phyloP scores from a whole-genome alignment of 2,329 filamentous ascomycete genomes.

The Clarireedia paspali region DNA sequence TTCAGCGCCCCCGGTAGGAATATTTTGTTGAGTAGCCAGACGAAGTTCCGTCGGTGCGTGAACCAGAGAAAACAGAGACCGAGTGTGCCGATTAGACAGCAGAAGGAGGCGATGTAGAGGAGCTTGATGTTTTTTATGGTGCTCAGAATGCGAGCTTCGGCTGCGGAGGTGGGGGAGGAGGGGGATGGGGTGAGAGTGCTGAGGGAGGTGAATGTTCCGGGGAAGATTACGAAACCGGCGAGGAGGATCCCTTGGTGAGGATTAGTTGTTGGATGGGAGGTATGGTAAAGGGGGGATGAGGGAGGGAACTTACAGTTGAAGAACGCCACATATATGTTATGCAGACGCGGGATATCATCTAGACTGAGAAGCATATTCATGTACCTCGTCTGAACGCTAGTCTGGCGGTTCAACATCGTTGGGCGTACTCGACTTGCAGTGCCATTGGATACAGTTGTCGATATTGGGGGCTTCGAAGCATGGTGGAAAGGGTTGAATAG shows the following conservation, averaged over 20 bases:
- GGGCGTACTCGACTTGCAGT: not conserved
- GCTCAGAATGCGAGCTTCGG: slow-evolving; percentile 12
- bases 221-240: slow-evolving; percentile 27
- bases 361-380: slow-evolving; percentile 25
- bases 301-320: slow-evolving; percentile 18
- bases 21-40: slow-evolving; percentile 25
- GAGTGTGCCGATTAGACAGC: slow-evolving; percentile 17
- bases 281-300: not conserved
- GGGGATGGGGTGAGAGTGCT: not conserved
- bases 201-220: slow-evolving; percentile 24
- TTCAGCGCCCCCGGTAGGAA: slow-evolving; percentile 26
- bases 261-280: not conserved
- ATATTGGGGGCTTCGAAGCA: not conserved
- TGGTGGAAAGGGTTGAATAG: not conserved
- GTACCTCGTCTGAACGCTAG: slow-evolving; percentile 23
- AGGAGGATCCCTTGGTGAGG: slow-evolving; percentile 17
- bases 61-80: slow-evolving; percentile 25
- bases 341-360: slow-evolving; percentile 24
- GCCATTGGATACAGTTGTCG: not conserved
- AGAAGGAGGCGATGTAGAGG: slow-evolving; percentile 18
- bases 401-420: slow-evolving; percentile 10
- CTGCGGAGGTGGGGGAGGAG: slow-evolving; percentile 12
- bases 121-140: slow-evolving; percentile 21
- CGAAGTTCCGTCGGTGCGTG: slow-evolving; percentile 17
- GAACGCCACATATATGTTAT: slow-evolving; percentile 26